phyloP scores from a whole-genome alignment of 2,329 filamentous ascomycete genomes.

The Atkinsonella hypoxylon region DNA sequence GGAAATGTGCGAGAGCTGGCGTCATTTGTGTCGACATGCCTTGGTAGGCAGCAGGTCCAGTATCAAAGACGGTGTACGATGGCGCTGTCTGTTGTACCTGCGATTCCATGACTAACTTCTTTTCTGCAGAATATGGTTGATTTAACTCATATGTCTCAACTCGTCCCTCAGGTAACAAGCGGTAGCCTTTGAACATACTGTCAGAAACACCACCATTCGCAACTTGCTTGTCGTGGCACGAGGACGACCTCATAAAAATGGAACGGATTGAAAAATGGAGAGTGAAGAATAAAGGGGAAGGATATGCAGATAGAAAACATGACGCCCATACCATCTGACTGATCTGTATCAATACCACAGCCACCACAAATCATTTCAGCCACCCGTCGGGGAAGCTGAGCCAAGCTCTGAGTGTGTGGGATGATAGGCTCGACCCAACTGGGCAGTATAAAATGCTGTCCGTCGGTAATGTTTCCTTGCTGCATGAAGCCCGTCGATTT shows the following conservation, averaged over 20 bases:
- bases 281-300: neutral
- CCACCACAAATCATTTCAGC: constrained; percentile 20
- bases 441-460: constrained; percentile 11
- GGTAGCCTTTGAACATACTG: constrained; percentile 18
- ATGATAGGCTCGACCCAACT: constrained; percentile 13
- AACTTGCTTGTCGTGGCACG: too few relatives aligned
- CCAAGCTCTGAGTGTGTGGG: constrained; percentile 13
- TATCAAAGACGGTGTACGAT: neutral
- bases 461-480: neutral
- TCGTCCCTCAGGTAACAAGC: constrained; percentile 16
- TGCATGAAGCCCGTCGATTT: neutral
- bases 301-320: neutral
- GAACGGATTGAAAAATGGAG: neutral
- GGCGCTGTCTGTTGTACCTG: neutral
- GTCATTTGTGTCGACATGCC: neutral
- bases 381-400: constrained; percentile 18
- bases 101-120: neutral
- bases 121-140: constrained; percentile 16
- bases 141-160: constrained; percentile 17
- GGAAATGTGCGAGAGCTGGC: neutral
- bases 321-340: constrained; percentile 19
- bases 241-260: too few relatives aligned
- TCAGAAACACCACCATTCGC: too few relatives aligned
- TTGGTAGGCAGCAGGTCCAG: neutral
- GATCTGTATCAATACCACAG: constrained; percentile 18